Evolutionary conservation across 2,329 filamentous ascomycete genomes (phyloP).

Genomic region (Fusarium sp.): DNA sequence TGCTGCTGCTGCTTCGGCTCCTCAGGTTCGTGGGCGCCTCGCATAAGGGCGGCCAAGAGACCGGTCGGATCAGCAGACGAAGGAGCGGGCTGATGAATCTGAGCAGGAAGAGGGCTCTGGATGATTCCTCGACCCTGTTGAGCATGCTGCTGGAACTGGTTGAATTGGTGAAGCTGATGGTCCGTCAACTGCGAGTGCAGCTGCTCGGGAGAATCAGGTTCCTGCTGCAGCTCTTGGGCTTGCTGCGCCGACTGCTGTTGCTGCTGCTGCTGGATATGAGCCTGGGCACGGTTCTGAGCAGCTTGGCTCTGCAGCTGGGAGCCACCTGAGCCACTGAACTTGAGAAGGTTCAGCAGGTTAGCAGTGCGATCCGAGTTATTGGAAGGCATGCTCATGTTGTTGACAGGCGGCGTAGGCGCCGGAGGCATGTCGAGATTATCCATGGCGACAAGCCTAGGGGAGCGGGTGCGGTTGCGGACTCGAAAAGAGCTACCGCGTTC

Average conservation of each 20-base stretch:
- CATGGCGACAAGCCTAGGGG: constrained; percentile 42
- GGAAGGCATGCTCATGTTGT: constrained; percentile 55
- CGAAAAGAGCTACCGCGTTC: constrained; percentile 38
- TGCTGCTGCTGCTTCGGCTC: constrained; percentile 51
- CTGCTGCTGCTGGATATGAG: constrained; percentile 35
- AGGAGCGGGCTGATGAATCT: constrained; percentile 70
- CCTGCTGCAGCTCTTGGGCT: constrained; percentile 35
- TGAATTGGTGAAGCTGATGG: constrained; percentile 49
- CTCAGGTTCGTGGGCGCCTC: constrained; percentile 66
- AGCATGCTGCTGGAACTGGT: constrained; percentile 48
- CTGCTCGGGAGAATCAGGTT: constrained; percentile 38
- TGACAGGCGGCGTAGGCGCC: constrained; percentile 64
- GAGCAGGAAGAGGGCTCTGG: constrained; percentile 51
- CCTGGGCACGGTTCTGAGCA: constrained; percentile 42
- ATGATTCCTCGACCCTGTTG: constrained; percentile 39
- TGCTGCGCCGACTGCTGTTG: constrained; percentile 42
- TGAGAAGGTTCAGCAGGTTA: constrained; percentile 71
- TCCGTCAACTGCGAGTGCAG: constrained; percentile 45
- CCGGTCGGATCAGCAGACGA: constrained; percentile 68
- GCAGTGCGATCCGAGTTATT: constrained; percentile 63
- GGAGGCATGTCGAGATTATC: constrained; percentile 61
- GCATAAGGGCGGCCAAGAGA: constrained; percentile 71
- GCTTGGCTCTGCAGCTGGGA: constrained; percentile 54
- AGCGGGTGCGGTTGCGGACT: constrained; percentile 44
- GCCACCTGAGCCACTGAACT: constrained; percentile 63